Evolutionary conservation across 805 yeast genomes (phyloP).

Genomic region (Saccharomycopsis olivae): DNA sequence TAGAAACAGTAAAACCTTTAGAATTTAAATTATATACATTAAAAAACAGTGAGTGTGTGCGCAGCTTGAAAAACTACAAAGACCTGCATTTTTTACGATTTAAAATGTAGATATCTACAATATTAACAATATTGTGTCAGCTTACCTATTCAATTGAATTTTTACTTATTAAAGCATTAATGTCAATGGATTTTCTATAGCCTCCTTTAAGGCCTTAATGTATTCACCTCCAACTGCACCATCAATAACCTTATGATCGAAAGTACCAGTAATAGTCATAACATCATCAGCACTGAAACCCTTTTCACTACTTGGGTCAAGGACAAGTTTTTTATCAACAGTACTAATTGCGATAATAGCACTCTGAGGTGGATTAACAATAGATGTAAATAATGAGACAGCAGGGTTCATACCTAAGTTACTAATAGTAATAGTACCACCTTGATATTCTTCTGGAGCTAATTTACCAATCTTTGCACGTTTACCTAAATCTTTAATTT

Average conservation of each 20-base stretch:
- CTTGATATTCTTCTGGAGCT: constrained; percentile 95
- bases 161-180: constrained; percentile 63
- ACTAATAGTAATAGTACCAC: constrained; percentile 97
- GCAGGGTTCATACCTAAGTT: constrained; percentile 99
- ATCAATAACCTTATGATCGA: constrained; percentile 95
- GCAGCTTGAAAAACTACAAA: neutral
- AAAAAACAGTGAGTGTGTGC: too few relatives aligned
- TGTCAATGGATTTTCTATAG: constrained; percentile 93
- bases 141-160: too few relatives aligned
- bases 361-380: constrained; percentile 95
- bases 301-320: constrained; percentile 80
- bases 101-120: too few relatives aligned
- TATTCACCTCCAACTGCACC: constrained; percentile 98
- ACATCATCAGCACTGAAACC: constrained; percentile 91
- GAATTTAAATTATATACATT: too few relatives aligned
- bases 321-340: constrained; percentile 82
- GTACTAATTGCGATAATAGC: constrained; percentile 94
- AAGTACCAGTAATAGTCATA: constrained; percentile 89
- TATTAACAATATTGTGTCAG: too few relatives aligned
- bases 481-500: constrained; percentile 87
- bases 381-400: constrained; percentile 86
- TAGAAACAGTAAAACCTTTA: too few relatives aligned
- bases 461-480: constrained; percentile 93
- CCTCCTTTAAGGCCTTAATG: constrained; percentile 84
- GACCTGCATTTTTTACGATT: too few relatives aligned